phyloP scores from a whole-genome alignment of 164 flowering plant species.

The Annona squamosa region DNA sequence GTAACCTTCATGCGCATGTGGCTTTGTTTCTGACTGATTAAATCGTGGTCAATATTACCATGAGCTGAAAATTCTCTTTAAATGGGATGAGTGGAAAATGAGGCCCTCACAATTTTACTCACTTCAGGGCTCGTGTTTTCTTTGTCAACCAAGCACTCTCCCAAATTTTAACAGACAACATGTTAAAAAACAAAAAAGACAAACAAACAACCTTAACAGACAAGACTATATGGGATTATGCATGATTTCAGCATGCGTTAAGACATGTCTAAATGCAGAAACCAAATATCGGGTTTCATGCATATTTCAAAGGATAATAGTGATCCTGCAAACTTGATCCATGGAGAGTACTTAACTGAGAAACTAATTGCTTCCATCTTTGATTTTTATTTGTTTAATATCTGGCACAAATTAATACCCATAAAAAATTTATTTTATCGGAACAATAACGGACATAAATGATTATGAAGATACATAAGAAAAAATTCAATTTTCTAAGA shows the following conservation, averaged over 20 bases:
- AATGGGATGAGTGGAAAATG: neutral
- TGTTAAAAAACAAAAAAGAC: neutral
- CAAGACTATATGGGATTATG: neutral
- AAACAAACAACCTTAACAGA: no score
- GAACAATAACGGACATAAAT: no score
- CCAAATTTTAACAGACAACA: neutral
- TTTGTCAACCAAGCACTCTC: neutral
- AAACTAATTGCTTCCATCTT: no score
- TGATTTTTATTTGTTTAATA: neutral
- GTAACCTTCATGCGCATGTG: neutral
- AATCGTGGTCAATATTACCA: no score
- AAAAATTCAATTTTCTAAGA: no score
- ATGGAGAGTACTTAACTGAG: neutral
- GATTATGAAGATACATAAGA: no score
- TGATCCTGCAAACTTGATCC: neutral
- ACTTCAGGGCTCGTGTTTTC: neutral
- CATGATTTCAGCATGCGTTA: neutral
- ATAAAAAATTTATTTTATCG: no score
- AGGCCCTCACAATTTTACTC: neutral
- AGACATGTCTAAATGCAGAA: neutral
- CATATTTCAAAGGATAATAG: neutral
- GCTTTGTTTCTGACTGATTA: neutral
- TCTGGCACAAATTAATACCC: neutral
- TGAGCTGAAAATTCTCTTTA: neutral
- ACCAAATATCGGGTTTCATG: neutral